Conservation (phyloP, 2,329 filamentous ascomycete species). For the Colletotrichum endophyticum region DNA sequence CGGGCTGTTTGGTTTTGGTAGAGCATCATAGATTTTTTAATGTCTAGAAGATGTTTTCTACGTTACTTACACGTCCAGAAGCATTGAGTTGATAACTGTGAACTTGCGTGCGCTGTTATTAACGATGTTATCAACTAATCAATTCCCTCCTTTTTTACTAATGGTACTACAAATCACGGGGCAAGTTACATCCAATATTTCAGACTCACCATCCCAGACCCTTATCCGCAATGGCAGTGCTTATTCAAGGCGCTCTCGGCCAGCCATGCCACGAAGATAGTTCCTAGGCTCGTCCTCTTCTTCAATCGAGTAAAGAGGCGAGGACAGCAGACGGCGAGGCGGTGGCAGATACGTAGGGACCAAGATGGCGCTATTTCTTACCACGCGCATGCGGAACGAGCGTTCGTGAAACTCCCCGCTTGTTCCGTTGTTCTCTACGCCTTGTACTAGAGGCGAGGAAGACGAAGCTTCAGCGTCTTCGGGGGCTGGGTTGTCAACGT, state of each 20-base stretch:
- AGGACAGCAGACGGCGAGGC: neutral
- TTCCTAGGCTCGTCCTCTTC: neutral
- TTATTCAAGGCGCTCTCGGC: neutral
- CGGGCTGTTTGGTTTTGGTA: neutral
- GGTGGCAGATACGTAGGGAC: neutral
- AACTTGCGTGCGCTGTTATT: neutral
- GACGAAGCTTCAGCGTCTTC: neutral
- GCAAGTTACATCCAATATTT: neutral
- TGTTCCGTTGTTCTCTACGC: neutral
- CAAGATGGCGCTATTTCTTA: neutral
- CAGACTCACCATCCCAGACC: neutral
- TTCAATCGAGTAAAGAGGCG: neutral
- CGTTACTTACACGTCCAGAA: neutral
- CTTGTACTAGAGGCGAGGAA: neutral
- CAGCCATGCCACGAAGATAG: neutral
- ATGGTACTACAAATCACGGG: neutral
- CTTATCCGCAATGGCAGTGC: accelerated
- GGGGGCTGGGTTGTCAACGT: neutral
- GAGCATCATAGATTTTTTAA: neutral
- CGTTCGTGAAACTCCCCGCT: neutral
- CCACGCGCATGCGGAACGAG: neutral
- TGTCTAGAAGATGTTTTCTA: neutral
- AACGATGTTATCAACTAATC: neutral
- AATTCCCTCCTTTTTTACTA: neutral
- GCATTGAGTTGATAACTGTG: neutral